Evolutionary conservation across 345 rosid genomes (phyloP).

Genomic region (Salix dunnii): DNA sequence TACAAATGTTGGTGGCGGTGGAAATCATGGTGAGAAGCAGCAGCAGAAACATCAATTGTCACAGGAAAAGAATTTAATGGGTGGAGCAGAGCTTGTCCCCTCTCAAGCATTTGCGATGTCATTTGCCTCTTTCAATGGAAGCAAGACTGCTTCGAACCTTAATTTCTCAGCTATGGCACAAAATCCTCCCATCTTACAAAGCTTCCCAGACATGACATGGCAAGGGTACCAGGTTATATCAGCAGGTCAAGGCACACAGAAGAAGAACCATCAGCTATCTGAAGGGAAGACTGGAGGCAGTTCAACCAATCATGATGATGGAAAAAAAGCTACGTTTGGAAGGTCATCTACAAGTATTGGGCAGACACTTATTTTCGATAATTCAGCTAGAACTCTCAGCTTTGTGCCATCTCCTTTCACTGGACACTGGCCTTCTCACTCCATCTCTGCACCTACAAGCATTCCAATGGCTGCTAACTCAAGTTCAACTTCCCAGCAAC

Average conservation of each 20-base stretch:
- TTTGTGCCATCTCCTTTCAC: slow-evolving; percentile 35
- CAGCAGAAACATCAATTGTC: slow-evolving; percentile 8
- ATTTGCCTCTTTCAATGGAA: slow-evolving; percentile 40
- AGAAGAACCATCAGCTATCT: slow-evolving; percentile 36
- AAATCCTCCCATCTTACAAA: slow-evolving; percentile 28
- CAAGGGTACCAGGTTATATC: slow-evolving; percentile 40
- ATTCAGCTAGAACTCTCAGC: slow-evolving; percentile 46
- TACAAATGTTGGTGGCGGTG: slow-evolving; percentile 16
- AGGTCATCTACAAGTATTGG: slow-evolving; percentile 31
- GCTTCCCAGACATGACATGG: slow-evolving; percentile 25
- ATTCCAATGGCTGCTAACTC: background rate
- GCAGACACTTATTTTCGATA: slow-evolving; percentile 48
- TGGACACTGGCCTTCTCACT: slow-evolving; percentile 44
- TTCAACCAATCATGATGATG: slow-evolving; percentile 35
- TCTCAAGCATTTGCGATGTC: slow-evolving; percentile 39
- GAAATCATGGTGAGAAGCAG: slow-evolving; percentile 28
- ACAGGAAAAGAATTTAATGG: slow-evolving; percentile 26
- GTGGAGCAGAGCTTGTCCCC: slow-evolving; percentile 36
- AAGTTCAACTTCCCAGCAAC: slow-evolving; percentile 24
- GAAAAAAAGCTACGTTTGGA: slow-evolving; percentile 30
- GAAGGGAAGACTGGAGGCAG: slow-evolving; percentile 39
- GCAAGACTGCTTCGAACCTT: slow-evolving; percentile 37
- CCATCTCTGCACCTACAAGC: slow-evolving; percentile 4
- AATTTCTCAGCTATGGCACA: slow-evolving; percentile 45
- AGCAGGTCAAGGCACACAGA: slow-evolving; percentile 31